Base-by-base conservation (phyloP, 768 basidiomycete genomes). In the Fomitopsis serialis region DNA sequence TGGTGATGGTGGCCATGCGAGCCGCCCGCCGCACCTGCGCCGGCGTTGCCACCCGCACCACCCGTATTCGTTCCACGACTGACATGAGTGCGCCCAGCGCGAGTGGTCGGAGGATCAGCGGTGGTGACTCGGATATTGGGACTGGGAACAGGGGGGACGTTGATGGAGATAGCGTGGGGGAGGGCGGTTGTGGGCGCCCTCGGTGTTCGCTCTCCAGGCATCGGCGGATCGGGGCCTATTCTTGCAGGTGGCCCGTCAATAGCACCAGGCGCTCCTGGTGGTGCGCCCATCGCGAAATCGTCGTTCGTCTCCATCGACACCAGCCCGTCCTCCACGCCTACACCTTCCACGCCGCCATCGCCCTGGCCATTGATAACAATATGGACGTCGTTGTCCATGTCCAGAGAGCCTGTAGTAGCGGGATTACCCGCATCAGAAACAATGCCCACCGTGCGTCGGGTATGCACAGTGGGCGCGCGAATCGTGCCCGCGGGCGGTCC, bases 221-320 rank as follows among this genome's bases (percentile, higher is more conserved):
- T 35, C 25, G 59, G 61, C 7, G 45, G 25, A 44, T 66, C 64
- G 52, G 64, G 55, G 8, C 59, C 52, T n/a, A 62, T 57, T 27
- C 63, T 57, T 2, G 63, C 57, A 12, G 66, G 66, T 29, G 58
- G 66, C 62, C 58, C 67, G 58, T 71, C 67, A 45, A 88, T 81
- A 0, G 90, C 91, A 47, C 91, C 91, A 0, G 91, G 91, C n/a
- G 92, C 90, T 36, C 90, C 90, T 9, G 92, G 92, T 1, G 91
- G 91, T 0, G 91, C 91, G 45, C 91, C 91, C 85, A 92, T 89
- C 5, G 86, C 88, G 58, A 92, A 89, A 66, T 89, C 89, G 60
- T 93, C 91, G 56, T 91, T 91, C n/a, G 81, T 78, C 37, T 89
- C 87, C 40, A 91, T 69, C 2, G 80, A 80, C 7, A 89, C 88